Base-by-base conservation (phyloP, 2,329 filamentous ascomycete species). In the Aspergillus ruber region DNA sequence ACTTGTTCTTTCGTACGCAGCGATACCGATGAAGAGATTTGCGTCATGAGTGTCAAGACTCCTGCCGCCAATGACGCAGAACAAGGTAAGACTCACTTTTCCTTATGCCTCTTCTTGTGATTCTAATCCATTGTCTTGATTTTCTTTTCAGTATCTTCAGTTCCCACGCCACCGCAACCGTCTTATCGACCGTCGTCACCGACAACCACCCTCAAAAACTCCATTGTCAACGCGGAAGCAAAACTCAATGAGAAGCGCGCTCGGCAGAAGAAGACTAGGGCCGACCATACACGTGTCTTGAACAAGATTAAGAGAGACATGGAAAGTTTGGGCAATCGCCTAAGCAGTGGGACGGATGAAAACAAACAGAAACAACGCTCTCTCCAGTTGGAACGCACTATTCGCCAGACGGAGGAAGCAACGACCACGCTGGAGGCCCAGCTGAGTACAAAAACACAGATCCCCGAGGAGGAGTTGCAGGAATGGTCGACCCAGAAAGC, bases 141-240 rank as follows among this genome's bases (percentile, higher is more conserved):
- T 27, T 27, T 27, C 9, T 29, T 29, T 60, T 53, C 56, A 48
- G 53, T 73, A 35, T 63, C 63, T 47, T 63, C 68, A 44, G 63
- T 72, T 21, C 64, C 72, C 15, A 71, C 78, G 21, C 71, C 78
- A 39, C 73, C 76, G 43, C 79, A 81, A 51, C 78, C 80, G 51
- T 74, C 78, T 25, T 73, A 83, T 47, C 77, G 81, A 39, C 82
- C 82, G 41, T 81, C 80, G 35, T 84, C 82, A 20, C 82, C 82
- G 13, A 79, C 77, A 12, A 83, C 82, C 13, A 84, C 82, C 1
- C 69, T 85, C 44, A 82, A 78, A 62, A 83, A 83, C 50, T 84
- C 82, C 6, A 82, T 85, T 46, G 70, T 77, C 51, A 79, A 80
- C 35, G 79, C 79, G 35, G 80, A 84, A 59, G 71, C 74, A 44